Base-by-base conservation (phyloP, 495 filamentous ascomycete species). In the Letharia lupina region DNA sequence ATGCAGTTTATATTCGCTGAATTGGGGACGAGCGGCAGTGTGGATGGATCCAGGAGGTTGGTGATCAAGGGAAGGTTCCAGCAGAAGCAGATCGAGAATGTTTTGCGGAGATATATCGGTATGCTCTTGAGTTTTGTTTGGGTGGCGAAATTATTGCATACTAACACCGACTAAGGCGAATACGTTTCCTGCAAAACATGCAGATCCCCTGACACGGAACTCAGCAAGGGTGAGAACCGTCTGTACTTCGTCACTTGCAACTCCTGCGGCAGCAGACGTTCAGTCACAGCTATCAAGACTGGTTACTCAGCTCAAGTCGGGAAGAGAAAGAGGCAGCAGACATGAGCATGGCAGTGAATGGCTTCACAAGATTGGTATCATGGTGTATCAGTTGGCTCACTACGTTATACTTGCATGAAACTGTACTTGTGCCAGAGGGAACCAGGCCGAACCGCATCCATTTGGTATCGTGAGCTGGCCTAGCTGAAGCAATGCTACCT, bases 31-130 rank as follows among this genome's bases (percentile, higher is more conserved):
- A 93, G 85, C 75, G 94, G 94, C 70, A 91, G 87, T 73, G 91
- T 96, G 35, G 94, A 98, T 80, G 95, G 94, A 71, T 89, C 83
- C 78, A 83, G 91, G 79, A 89, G 94, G 68, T 80, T 98, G 70
- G 93, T 98, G 74, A 98, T 98, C 83, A 96, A 96, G 84, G 94
- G 95, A 79, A 88, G 93, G 73, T 98, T 98, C 87, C 91, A 96
- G 76, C 91, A 96, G 82, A 95, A 96, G 77, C 92, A 96, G 81
- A 91, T 97, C 72, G 92, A 97, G 84, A 94, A 92, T 75, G 92
- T 97, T 48, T 77, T 97, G 72, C 81, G 93, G 75, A 85, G 91
- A 78, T 98, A 95, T 76, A 96, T 97, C 73, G 88, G 91, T 95
- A 84, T 72, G 88, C 81, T 45, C 48, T 63, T 8, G 50, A 37